Base-by-base conservation (phyloP, 495 filamentous ascomycete species). In the Bathelium albidoporum region DNA sequence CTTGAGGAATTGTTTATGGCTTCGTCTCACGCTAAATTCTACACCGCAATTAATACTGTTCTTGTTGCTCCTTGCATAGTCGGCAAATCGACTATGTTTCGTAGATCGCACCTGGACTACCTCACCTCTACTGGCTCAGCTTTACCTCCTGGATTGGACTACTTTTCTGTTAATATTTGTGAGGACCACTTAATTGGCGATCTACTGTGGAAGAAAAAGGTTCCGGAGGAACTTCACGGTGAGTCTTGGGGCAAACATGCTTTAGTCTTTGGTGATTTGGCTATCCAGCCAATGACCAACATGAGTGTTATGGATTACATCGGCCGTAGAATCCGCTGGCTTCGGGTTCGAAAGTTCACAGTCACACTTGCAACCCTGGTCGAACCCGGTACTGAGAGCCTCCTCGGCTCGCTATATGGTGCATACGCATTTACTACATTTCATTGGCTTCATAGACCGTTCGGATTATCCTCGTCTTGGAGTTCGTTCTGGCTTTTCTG, bases 41-140 rank as follows among this genome's bases (percentile, higher is more conserved):
- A 99, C 78, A 89, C 87, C 24, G 94, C 93, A 62, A 97, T 97
- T 81, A 96, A 97, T 77, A 91, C 91, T 5, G 89, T 96, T 28
- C 79, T 86, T 20, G 77, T 97, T 63, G 93, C 94, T 0, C 92
- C 95, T 5, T 97, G 95, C 74, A 89, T 95, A 61, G 89, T 97
- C 5, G 94, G 94, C 29, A 99, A 99, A 76, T 95, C 89, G 61
- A 97, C 94, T 75, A 95, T 99, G 89, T 97, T 97, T 79, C 89
- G 94, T 31, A 88, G 87, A 58, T 92, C 91, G 0, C 93, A 99
- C 69, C 84, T 99, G 29, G 82, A 90, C 70, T 81, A 81, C 63
- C 81, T 95, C 22, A 97, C 92, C n/a, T 71, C 69, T 64, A 76
- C 66, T 71, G 49, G 49, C 9, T 55, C 49, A 55, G 49, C 10